Evolutionary conservation across 2,329 filamentous ascomycete species (phyloP).

Genomic region (Trichophyton mentagrophytes): DNA sequence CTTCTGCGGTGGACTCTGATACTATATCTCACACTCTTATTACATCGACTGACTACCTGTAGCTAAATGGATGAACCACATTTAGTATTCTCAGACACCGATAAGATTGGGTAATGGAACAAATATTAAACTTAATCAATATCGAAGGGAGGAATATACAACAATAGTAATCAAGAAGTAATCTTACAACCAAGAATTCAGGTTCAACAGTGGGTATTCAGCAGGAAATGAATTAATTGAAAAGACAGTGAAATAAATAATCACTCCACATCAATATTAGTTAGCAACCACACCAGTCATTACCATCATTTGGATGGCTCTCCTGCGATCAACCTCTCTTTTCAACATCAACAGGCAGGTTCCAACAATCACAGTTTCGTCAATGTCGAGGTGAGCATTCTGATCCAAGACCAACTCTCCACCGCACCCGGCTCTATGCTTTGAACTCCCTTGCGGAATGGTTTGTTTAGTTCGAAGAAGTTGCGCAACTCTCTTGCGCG

Average conservation of each 20-base stretch:
- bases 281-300: slow-evolving; percentile 1
- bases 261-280: neutral
- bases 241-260: neutral
- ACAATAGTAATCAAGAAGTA: neutral
- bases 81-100: too few species aligned
- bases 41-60: too few species aligned
- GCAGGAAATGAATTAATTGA: neutral
- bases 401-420: slow-evolving; percentile 41
- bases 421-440: slow-evolving; percentile 30
- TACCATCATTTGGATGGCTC: slow-evolving; percentile 39
- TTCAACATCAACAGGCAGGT: slow-evolving; percentile 52
- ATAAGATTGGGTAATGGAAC: neutral
- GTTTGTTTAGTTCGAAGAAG: slow-evolving; percentile 29
- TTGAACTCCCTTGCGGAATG: slow-evolving; percentile 28
- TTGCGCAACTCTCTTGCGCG: slow-evolving; percentile 24
- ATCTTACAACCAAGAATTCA: too few species aligned
- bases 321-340: slow-evolving; percentile 49
- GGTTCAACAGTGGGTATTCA: neutral
- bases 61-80: too few species aligned
- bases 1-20: too few species aligned
- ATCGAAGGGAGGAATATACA: neutral
- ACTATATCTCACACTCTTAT: too few species aligned
- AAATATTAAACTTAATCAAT: neutral
- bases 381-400: slow-evolving; percentile 25
- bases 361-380: slow-evolving; percentile 41